A percentile compares a stretch with the other conserved stretches of the same genome.
Conservation (phyloP, 441 rosid species). For the Viola pubescens region DNA sequence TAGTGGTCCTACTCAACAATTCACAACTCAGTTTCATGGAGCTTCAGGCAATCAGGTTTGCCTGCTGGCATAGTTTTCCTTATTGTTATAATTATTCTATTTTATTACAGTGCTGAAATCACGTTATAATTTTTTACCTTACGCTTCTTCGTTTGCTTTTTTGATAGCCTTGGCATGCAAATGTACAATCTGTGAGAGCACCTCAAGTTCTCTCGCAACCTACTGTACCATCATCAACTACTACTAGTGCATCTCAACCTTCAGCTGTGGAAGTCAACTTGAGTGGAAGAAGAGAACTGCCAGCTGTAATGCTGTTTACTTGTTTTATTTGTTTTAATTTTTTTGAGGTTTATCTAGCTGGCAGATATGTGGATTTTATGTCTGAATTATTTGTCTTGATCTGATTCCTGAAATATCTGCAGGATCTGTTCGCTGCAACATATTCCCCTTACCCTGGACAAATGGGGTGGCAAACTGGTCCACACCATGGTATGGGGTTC, state of each 20-base stretch:
- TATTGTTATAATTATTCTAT: not conserved
- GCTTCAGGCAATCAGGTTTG: constrained; percentile 56
- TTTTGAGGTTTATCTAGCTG: not conserved
- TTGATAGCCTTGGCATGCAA: too few relatives aligned
- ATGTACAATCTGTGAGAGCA: constrained; percentile 36
- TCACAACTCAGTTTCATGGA: constrained; percentile 32
- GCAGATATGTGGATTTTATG: not conserved
- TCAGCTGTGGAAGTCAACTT: constrained; percentile 36
- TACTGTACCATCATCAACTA: constrained; percentile 20
- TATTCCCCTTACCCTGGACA: constrained; percentile 50
- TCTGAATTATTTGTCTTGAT: constrained; percentile 1
- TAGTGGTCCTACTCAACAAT: constrained; percentile 35
- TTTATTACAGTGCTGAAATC: too few relatives aligned
- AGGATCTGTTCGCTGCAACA: constrained; percentile 71
- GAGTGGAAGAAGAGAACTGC: constrained; percentile 63
- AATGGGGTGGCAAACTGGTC: constrained; percentile 66
- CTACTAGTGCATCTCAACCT: constrained; percentile 30
- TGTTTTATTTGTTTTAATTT: not conserved
- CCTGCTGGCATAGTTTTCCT: constrained; percentile 7
- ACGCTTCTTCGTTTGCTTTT: not conserved
- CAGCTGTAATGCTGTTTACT: constrained; percentile 48
- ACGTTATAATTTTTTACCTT: too few relatives aligned
- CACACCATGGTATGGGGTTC: constrained; percentile 52
- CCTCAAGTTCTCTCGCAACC: constrained; percentile 25
- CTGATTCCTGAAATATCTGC: constrained; percentile 20